Conservation (phyloP, 2,329 filamentous ascomycete genomes). For the Calonectria hawksworthii region DNA sequence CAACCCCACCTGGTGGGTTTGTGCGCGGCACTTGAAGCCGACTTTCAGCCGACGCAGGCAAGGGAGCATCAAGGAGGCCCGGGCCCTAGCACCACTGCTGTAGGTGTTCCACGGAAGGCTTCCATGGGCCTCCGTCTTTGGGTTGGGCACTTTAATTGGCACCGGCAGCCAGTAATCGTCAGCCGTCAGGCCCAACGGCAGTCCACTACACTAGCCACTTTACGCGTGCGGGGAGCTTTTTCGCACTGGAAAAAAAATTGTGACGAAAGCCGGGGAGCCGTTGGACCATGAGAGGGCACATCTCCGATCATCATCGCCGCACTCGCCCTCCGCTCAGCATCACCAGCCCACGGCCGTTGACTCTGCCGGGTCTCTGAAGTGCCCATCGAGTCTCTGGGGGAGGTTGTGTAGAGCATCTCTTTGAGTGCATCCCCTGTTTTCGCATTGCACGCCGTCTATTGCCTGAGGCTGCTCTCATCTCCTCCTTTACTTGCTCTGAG, state of each 20-base stretch:
- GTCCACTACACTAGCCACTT: constrained; percentile 29
- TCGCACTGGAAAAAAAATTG: constrained; percentile 47
- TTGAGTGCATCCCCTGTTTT: neutral
- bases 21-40: constrained; percentile 31
- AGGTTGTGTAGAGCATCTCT: neutral
- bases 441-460: neutral
- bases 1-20: constrained; percentile 3
- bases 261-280: constrained; percentile 47
- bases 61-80: constrained; percentile 9
- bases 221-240: constrained; percentile 43
- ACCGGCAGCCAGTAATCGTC: constrained; percentile 18
- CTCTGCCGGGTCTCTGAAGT: neutral
- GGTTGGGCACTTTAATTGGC: constrained; percentile 20
- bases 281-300: constrained; percentile 39
- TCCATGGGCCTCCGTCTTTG: constrained; percentile 11
- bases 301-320: constrained; percentile 40
- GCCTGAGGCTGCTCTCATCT: constrained; percentile 16
- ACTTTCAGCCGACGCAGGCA: constrained; percentile 37
- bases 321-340: constrained; percentile 22
- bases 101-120: constrained; percentile 15
- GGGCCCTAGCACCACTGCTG: constrained; percentile 6
- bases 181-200: constrained; percentile 28
- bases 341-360: constrained; percentile 4
- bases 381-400: neutral
- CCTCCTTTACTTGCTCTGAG: neutral